phyloP scores from a whole-genome alignment of 1,284 basidiomycete species.

The Farysia itapuensis region DNA sequence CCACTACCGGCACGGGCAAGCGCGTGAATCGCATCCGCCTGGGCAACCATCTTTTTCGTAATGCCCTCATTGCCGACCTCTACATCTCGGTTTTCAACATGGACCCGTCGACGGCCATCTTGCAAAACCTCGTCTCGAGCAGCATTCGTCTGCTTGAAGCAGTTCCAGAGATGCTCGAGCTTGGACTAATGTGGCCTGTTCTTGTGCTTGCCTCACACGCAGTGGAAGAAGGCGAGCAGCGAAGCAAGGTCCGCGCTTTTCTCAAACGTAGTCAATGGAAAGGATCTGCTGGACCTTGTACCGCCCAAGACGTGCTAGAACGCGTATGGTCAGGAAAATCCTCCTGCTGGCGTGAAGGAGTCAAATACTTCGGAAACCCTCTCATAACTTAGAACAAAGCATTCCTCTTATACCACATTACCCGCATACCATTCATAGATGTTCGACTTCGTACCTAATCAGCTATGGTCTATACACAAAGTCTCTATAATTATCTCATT shows the following conservation, averaged over 20 bases:
- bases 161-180: conserved; percentile 14
- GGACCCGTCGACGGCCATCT: conserved; percentile 5
- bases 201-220: conserved; percentile 25
- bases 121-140: conserved; percentile 20
- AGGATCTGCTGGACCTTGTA: conserved; percentile 5
- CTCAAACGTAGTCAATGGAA: conserved; percentile 16
- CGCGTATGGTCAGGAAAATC: conserved; percentile 20
- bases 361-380: conserved; percentile 29
- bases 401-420: too few relatives aligned
- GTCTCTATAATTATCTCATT: background rate
- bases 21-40: conserved; percentile 30
- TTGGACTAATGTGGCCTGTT: conserved; percentile 26
- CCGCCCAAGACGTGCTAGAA: conserved; percentile 14
- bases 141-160: conserved; percentile 14
- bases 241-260: conserved; percentile 9
- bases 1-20: conserved; percentile 2
- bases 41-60: conserved; percentile 30
- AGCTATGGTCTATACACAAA: background rate
- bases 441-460: background rate
- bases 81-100: conserved; percentile 33
- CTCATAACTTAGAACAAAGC: conserved; percentile 9
- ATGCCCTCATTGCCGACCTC: conserved; percentile 23
- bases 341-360: conserved; percentile 20
- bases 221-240: conserved; percentile 2
- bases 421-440: too few relatives aligned